Base-by-base conservation (phyloP, 2,329 filamentous ascomycete species). In the Colletotrichum lentis region DNA sequence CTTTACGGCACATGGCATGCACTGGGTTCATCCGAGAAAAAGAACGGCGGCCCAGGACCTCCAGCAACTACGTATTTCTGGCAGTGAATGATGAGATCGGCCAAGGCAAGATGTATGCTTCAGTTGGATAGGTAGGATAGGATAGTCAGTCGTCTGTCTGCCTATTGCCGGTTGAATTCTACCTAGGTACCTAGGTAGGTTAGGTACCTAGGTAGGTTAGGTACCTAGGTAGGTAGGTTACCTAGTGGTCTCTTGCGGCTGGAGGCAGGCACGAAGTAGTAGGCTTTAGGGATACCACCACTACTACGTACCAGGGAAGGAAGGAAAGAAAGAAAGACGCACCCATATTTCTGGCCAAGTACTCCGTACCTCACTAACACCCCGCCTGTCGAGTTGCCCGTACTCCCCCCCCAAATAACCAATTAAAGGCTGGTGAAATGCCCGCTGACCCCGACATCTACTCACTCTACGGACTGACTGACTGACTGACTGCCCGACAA, bases 371-470 rank as follows among this genome's bases (percentile, higher is more conserved):
- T 11, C 39, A 50, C 62, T 69, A 69, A 66, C 66, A 65, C 55
- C 56, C 66, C 62, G 44, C 62, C 61, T 31, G 16, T 7, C 6
- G 49, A 46, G 20, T 24, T 7, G 12, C 50, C 20, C 39, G 62
- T 69, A 61, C 66, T 50, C 8, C 14, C 8, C 8, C 18, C 6
- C 20, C 27, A 12, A 16, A 44, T 22, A 22, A 24, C 62, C 62
- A 66, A 65, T 46, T 55, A 55, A 55, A 59, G 55, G 61, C 62
- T 54, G 59, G 61, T 37, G 55, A 52, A 44, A 55, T 65, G 37
- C 61, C 61, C 55, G 65, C 54, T 67, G 64, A 59, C 60, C 41
- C 44, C n/a, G 62, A 57, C 59, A 60, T 54, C 49, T 31, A 31
- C 27, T 31, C 27, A n/a, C n/a, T n/a, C n/a, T n/a, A n/a, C n/a